phyloP scores from a whole-genome alignment of 257 asterid genomes.

The Thymus quinquecostatus region DNA sequence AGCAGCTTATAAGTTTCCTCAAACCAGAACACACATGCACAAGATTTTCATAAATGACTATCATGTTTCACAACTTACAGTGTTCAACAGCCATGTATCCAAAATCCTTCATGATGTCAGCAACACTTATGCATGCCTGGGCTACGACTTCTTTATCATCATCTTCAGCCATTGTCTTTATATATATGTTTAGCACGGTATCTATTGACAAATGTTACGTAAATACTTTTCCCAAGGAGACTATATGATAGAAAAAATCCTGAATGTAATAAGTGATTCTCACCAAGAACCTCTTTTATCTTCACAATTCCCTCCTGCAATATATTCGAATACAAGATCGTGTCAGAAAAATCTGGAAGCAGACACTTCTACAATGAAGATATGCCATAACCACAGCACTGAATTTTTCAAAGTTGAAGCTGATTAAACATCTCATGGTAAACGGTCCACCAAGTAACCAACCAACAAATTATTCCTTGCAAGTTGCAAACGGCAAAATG shows the following conservation, averaged over 20 bases:
- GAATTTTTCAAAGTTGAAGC: constrained; percentile 21
- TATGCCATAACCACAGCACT: constrained; percentile 25
- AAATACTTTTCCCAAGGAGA: constrained; percentile 7
- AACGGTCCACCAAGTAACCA: not conserved
- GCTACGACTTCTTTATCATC: constrained; percentile 99
- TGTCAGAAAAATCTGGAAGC: constrained; percentile 27
- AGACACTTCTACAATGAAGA: constrained; percentile 15
- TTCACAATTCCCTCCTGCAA: constrained; percentile 80
- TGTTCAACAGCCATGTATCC: constrained; percentile 89
- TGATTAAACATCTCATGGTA: constrained; percentile 21
- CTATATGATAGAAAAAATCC: constrained; percentile 17
- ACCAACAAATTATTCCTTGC: not conserved
- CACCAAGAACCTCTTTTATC: constrained; percentile 85
- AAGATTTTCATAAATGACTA: constrained; percentile 10
- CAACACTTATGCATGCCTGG: constrained; percentile 86
- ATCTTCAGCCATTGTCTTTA: constrained; percentile 85
- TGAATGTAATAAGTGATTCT: constrained; percentile 33
- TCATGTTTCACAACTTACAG: constrained; percentile 59
- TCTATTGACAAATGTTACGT: constrained; percentile 48
- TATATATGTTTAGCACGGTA: constrained; percentile 76
- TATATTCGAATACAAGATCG: constrained; percentile 21
- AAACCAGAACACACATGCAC: constrained; percentile 27
- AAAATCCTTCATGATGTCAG: constrained; percentile 80
- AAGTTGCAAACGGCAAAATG: not conserved
- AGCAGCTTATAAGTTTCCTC: constrained; percentile 24